These are phyloP conservation scores for Venturia effusa DNA, from an alignment of 2,329 filamentous ascomycete genomes.

Conservation along the genomic window DNA sequence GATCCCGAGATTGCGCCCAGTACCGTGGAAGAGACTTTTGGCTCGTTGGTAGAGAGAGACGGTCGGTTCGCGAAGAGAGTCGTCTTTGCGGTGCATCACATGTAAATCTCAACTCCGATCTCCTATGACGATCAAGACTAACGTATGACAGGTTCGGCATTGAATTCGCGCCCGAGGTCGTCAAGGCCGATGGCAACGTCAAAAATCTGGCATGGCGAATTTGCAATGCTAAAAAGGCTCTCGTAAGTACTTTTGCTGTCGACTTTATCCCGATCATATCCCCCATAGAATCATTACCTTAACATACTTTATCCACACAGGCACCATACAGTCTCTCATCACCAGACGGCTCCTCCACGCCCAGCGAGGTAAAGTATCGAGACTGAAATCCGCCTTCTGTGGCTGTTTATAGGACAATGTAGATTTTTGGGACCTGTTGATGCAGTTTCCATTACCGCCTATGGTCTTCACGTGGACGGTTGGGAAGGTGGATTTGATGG, in stretches of 20 bases:
- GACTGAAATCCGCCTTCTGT: neutral
- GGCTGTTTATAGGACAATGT: neutral
- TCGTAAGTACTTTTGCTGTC: constrained; percentile 49
- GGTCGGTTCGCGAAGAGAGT: constrained; percentile 82
- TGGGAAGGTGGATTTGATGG: neutral
- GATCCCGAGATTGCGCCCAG: constrained; percentile 84
- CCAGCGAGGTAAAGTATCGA: constrained; percentile 5
- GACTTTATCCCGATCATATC: no score
- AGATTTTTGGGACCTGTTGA: neutral
- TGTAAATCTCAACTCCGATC: constrained; percentile 43
- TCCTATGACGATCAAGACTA: neutral
- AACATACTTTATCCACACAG: constrained; percentile 1
- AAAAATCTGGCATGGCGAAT: constrained; percentile 88
- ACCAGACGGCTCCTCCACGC: constrained; percentile 6
- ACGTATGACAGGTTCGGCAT: constrained; percentile 59
- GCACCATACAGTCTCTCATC: constrained; percentile 9
- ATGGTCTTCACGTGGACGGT: neutral
- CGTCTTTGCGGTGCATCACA: constrained; percentile 88
- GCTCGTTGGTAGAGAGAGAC: constrained; percentile 72
- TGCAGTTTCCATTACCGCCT: neutral
- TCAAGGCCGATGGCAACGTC: constrained; percentile 83
- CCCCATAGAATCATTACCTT: neutral
- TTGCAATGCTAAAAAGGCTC: constrained; percentile 87
- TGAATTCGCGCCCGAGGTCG: constrained; percentile 86
- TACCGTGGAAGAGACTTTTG: constrained; percentile 70